Evolutionary conservation across 805 yeast genomes (phyloP).

Genomic region (Komagataella phaffii): DNA sequence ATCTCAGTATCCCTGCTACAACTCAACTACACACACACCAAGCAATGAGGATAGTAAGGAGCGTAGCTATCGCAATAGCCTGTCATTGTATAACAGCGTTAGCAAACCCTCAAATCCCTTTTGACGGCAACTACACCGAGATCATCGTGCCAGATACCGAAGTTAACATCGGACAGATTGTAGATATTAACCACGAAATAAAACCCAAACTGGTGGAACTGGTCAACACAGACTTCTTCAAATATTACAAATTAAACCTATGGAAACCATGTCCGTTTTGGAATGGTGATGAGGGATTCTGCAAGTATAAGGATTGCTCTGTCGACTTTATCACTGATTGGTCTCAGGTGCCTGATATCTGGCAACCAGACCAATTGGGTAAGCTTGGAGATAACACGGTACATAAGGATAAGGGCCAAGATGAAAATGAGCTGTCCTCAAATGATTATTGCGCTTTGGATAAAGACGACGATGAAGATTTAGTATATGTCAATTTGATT

Average conservation of each 20-base stretch:
- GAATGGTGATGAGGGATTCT: slow-evolving; percentile 64
- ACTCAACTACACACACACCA: not conserved
- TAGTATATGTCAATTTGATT: slow-evolving; percentile 74
- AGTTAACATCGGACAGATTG: slow-evolving; percentile 29
- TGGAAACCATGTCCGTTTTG: slow-evolving; percentile 79
- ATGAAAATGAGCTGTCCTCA: slow-evolving; percentile 5
- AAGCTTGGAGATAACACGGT: slow-evolving; percentile 22
- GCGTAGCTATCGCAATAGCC: not conserved
- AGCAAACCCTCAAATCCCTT: not conserved
- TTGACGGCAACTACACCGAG: not conserved
- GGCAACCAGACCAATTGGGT: slow-evolving; percentile 66
- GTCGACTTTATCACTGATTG: slow-evolving; percentile 74
- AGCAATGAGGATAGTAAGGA: not conserved
- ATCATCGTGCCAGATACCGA: slow-evolving; percentile 6
- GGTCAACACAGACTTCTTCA: slow-evolving; percentile 69
- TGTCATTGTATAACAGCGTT: not conserved
- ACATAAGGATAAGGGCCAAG: slow-evolving; percentile 21
- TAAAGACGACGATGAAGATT: slow-evolving; percentile 37
- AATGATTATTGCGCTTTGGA: slow-evolving; percentile 59
- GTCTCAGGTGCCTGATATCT: slow-evolving; percentile 53
- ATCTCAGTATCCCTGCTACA: not conserved
- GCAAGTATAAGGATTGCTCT: slow-evolving; percentile 82
- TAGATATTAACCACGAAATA: slow-evolving; percentile 34
- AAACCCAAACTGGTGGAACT: slow-evolving; percentile 44
- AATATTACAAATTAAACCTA: slow-evolving; percentile 75